A percentile compares a stretch with the other conserved stretches of the same genome.
phyloP scores from a whole-genome alignment of 495 filamentous ascomycete species.

The Evernia prunastri region DNA sequence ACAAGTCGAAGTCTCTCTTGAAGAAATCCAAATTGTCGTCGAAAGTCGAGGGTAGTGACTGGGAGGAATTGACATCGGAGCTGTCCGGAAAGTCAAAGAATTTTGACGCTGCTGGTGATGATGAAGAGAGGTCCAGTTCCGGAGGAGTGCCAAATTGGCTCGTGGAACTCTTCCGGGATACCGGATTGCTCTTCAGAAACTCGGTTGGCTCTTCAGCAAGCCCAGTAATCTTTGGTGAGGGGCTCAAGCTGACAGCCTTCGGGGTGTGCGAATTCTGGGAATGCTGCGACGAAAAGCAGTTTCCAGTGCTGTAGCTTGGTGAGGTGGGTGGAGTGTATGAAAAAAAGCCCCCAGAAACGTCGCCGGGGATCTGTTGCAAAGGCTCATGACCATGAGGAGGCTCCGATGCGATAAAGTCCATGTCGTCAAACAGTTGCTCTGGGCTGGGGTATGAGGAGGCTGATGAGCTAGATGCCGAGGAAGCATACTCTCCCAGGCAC shows the following conservation, averaged over 20 bases:
- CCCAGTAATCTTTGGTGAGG: constrained; percentile 20
- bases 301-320: constrained; percentile 38
- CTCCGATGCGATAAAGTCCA: constrained; percentile 36
- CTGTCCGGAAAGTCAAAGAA: constrained; percentile 20
- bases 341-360: constrained; percentile 39
- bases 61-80: constrained; percentile 16
- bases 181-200: constrained; percentile 26
- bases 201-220: constrained; percentile 23
- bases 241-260: constrained; percentile 23
- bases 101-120: constrained; percentile 22
- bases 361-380: constrained; percentile 37
- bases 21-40: constrained; percentile 8
- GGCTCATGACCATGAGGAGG: constrained; percentile 34
- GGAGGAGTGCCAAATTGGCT: constrained; percentile 39
- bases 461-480: constrained; percentile 32
- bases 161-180: constrained; percentile 32
- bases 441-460: constrained; percentile 26
- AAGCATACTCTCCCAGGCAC: constrained; percentile 26
- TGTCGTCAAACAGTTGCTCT: constrained; percentile 36
- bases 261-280: constrained; percentile 42
- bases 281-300: constrained; percentile 41
- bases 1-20: constrained; percentile 15
- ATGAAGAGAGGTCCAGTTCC: constrained; percentile 32
- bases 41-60: not conserved
- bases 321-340: constrained; percentile 47